Conservation (phyloP, 441 rosid genomes). For the Adansonia gregorii region DNA sequence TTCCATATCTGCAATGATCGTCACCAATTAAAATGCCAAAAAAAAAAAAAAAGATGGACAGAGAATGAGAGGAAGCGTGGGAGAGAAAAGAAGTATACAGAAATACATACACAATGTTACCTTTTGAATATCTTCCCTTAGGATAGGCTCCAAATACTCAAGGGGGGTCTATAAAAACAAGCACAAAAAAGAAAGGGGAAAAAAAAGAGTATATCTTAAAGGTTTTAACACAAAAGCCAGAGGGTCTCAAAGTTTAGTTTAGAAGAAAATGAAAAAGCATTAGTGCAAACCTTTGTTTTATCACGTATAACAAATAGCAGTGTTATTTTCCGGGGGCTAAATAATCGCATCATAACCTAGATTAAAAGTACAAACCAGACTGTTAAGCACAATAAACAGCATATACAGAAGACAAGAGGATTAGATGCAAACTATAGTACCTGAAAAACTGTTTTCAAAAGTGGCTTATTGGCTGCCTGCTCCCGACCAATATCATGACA, state of each 20-base stretch:
- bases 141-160: constrained; percentile 67
- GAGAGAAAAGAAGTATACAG: background rate
- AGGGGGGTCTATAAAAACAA: constrained; percentile 69
- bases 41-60: constrained; percentile 16
- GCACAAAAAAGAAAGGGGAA: background rate
- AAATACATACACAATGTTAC: constrained; percentile 36
- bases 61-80: background rate
- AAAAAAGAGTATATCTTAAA: constrained; percentile 22
- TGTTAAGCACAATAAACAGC: constrained; percentile 25
- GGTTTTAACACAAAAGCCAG: constrained; percentile 11
- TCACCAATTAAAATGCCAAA: constrained; percentile 29
- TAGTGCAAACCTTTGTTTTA: constrained; percentile 71
- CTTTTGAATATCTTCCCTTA: constrained; percentile 93
- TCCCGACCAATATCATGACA: constrained; percentile 97
- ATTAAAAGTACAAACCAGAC: constrained; percentile 25
- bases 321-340: constrained; percentile 92
- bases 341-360: constrained; percentile 91
- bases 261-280: constrained; percentile 28
- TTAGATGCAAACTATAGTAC: constrained; percentile 33
- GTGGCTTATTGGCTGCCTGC: constrained; percentile 94
- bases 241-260: background rate
- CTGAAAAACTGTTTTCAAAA: constrained; percentile 89
- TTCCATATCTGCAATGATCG: constrained; percentile 82
- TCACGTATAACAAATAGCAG: constrained; percentile 93
- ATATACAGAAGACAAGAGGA: constrained; percentile 13